Base-by-base conservation (phyloP, 139 green algal species). In the Volvox reticuliferus region DNA sequence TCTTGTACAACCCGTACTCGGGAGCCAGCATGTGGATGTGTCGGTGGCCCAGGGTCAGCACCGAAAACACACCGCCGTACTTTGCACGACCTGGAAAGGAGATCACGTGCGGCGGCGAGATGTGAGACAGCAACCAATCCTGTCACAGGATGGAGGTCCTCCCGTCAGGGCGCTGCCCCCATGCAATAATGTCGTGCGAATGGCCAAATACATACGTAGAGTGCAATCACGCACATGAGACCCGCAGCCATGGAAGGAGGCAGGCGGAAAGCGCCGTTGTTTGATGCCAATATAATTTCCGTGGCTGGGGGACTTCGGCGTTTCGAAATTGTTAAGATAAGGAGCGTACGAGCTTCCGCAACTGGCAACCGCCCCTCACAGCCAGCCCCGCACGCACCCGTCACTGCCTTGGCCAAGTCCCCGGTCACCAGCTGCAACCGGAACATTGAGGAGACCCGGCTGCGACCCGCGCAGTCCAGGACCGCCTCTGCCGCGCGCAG, bases 11-110 rank as follows among this genome's bases (percentile, higher is more conserved):
- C 13, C 69, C 71, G 50, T 92, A 67, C 71, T 93, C 63, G 21
- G 68, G 37, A 1, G 77, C 81, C 44, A 95, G 50, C 76, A 97
- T 26, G 88, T 97, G 95, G 67, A 93, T 79, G 86, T 96, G 94
- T 33, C 91, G 88, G 77, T 94, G 88, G 19, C 95, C 95, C 30
- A 97, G 81, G 12, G 89, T 95, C 13, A 92, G 91, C 24, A 87
- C 91, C 12, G 82, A 81, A 73, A 96, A 96, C 36, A 30, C 12
- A 9, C 91, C 91, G 21, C 67, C 63, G 71, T 89, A 91, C 82
- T 92, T 93, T 73, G 73, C 50, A 21, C 89, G 73, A 32, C 86
- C 86, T 90, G 85, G n/a, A 21, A 37, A 55, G 17, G 28, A 28
- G 32, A 32, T n/a, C 22, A 3, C 67, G 24, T 26, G 9, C 24